These are phyloP conservation scores for Aspergillus versicolor DNA, from an alignment of 2,329 filamentous ascomycete genomes.

Conservation along the genomic window DNA sequence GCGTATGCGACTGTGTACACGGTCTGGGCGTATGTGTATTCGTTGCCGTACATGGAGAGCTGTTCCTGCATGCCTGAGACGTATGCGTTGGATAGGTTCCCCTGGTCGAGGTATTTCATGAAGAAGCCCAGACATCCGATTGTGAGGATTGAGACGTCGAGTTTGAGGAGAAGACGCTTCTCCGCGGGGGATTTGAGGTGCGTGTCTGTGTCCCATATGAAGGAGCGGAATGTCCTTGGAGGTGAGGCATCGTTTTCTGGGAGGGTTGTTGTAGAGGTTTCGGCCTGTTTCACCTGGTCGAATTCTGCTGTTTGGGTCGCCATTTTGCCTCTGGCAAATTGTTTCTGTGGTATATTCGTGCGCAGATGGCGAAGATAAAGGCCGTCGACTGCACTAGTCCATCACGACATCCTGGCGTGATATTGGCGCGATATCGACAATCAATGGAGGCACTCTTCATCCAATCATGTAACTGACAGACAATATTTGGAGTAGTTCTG, in stretches of 20 bases:
- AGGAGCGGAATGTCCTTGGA: slow-evolving; percentile 6
- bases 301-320: neutral
- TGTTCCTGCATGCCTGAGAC: slow-evolving; percentile 18
- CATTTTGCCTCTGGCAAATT: neutral
- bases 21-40: slow-evolving; percentile 13
- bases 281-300: neutral
- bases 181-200: slow-evolving; percentile 9
- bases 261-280: neutral
- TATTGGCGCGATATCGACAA: slow-evolving; percentile 3
- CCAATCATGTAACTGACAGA: neutral
- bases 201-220: slow-evolving; percentile 16
- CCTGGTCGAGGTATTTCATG: slow-evolving; percentile 18
- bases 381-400: neutral
- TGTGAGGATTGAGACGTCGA: slow-evolving; percentile 14
- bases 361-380: neutral
- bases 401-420: slow-evolving; percentile 7
- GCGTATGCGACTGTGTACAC: slow-evolving; percentile 27
- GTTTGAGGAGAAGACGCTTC: slow-evolving; percentile 12
- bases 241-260: neutral
- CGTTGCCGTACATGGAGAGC: slow-evolving; percentile 15
- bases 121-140: slow-evolving; percentile 17
- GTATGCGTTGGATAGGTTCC: slow-evolving; percentile 15
- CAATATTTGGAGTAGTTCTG: neutral
- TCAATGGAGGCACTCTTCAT: neutral
- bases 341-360: neutral